These are phyloP conservation scores for Penicillium paxilli DNA, from an alignment of 495 filamentous ascomycete species.

Conservation along the genomic window DNA sequence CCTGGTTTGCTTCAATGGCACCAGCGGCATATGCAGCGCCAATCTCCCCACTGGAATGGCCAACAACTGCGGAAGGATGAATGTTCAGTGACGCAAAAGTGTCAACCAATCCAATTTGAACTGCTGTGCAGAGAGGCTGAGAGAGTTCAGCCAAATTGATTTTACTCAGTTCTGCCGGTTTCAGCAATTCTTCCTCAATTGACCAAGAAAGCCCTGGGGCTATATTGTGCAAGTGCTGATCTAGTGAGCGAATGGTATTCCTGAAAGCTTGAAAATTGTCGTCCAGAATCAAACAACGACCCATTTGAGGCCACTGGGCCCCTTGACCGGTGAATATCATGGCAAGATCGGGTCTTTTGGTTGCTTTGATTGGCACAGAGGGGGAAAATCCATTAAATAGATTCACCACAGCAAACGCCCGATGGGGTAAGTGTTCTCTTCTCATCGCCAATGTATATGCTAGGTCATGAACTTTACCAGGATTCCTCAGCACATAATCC, in stretches of 20 bases:
- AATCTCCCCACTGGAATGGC: constrained; percentile 66
- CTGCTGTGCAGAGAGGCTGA: constrained; percentile 44
- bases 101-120: constrained; percentile 54
- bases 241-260: neutral
- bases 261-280: constrained; percentile 20
- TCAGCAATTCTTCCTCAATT: constrained; percentile 12
- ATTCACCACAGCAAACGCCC: neutral
- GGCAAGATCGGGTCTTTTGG: constrained; percentile 43
- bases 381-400: neutral
- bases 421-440: constrained; percentile 8
- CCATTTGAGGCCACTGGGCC: constrained; percentile 51
- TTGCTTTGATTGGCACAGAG: neutral
- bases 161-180: neutral
- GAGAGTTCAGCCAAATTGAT: constrained; percentile 25
- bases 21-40: constrained; percentile 62
- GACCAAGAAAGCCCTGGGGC: neutral
- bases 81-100: constrained; percentile 42
- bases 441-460: constrained; percentile 10
- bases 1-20: constrained; percentile 35
- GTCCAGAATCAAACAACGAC: constrained; percentile 29
- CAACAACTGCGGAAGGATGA: constrained; percentile 47
- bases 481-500: neutral
- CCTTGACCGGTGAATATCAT: constrained; percentile 74
- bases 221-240: neutral
- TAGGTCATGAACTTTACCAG: neutral